Percentiles rank a stretch among this genome's conserved stretches.
Evolutionary conservation across 164 flowering plant species (phyloP).

Genomic region (Annona cherimola): DNA sequence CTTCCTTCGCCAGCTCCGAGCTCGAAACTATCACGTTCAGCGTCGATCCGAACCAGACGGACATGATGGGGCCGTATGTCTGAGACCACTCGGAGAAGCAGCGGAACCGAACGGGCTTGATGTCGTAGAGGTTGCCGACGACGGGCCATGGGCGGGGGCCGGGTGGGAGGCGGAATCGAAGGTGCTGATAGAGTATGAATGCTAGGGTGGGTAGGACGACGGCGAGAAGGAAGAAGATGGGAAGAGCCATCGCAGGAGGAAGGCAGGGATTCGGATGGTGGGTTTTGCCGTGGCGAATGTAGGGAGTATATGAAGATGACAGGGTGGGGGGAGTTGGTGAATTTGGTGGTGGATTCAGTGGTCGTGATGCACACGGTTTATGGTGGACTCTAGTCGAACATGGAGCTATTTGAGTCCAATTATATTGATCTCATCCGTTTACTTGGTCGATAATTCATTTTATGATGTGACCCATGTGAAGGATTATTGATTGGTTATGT

Average conservation of each 20-base stretch:
- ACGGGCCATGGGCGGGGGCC: slow-evolving; percentile 53
- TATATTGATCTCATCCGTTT: not conserved
- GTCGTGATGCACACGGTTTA: not conserved
- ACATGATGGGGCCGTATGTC: slow-evolving; percentile 46
- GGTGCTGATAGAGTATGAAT: slow-evolving; percentile 24
- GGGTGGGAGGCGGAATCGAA: slow-evolving; percentile 44
- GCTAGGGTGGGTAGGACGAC: not conserved
- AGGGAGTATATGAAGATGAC: not conserved
- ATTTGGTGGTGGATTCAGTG: not conserved
- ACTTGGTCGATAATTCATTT: not conserved
- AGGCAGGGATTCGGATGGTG: not conserved
- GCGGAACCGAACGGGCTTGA: slow-evolving; percentile 44
- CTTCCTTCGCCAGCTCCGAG: slow-evolving; percentile 43
- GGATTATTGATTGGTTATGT: no score
- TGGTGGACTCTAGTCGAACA: not conserved
- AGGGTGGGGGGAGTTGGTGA: slow-evolving; percentile 7
- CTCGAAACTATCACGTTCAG: slow-evolving; percentile 37
- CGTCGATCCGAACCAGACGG: slow-evolving; percentile 47
- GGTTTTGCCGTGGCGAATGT: not conserved
- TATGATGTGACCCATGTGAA: no score
- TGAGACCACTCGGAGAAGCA: slow-evolving; percentile 51
- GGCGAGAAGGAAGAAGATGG: not conserved
- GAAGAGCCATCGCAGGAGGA: slow-evolving; percentile 5
- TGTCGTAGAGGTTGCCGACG: slow-evolving; percentile 51
- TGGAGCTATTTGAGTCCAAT: not conserved